phyloP scores from a whole-genome alignment of 306 rosid genomes.

The Casuarina equisetifolia region DNA sequence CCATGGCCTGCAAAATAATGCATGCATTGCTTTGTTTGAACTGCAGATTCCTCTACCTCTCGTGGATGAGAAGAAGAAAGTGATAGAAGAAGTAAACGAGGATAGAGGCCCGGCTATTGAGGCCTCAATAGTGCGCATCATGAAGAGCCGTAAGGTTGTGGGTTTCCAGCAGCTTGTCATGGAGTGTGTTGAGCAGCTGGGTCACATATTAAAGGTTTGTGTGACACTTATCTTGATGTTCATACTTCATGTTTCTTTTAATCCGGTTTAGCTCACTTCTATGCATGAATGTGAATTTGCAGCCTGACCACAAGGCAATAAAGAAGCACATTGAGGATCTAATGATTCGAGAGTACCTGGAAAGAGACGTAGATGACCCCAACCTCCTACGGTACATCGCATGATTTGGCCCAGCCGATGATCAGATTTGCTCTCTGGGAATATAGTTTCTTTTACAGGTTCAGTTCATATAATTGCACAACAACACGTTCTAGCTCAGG shows the following conservation, averaged over 20 bases:
- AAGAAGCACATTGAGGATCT: constrained; percentile 94
- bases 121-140: constrained; percentile 78
- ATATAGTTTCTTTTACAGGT: constrained; percentile 25
- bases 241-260: background rate
- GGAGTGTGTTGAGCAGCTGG: constrained; percentile 79
- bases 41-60: constrained; percentile 82
- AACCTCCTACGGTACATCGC: constrained; percentile 85
- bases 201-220: constrained; percentile 80
- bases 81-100: constrained; percentile 78
- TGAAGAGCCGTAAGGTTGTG: constrained; percentile 80
- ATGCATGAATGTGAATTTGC: constrained; percentile 18
- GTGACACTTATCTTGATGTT: background rate
- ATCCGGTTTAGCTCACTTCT: constrained; percentile 1
- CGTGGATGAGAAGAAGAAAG: constrained; percentile 77
- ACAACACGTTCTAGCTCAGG: constrained; percentile 18
- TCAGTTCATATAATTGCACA: constrained; percentile 1
- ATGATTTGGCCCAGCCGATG: constrained; percentile 37
- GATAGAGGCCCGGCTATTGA: constrained; percentile 86
- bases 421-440: no score
- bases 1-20: constrained; percentile 25
- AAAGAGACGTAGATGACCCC: constrained; percentile 87
- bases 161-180: constrained; percentile 62
- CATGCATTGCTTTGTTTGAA: background rate
- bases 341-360: constrained; percentile 91
- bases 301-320: constrained; percentile 92